Evolutionary conservation across 1,139 yeast genomes (phyloP), one percentile per base, ranked within the genome.

Genomic region (Lodderomyces orthopsilosis): DNA sequence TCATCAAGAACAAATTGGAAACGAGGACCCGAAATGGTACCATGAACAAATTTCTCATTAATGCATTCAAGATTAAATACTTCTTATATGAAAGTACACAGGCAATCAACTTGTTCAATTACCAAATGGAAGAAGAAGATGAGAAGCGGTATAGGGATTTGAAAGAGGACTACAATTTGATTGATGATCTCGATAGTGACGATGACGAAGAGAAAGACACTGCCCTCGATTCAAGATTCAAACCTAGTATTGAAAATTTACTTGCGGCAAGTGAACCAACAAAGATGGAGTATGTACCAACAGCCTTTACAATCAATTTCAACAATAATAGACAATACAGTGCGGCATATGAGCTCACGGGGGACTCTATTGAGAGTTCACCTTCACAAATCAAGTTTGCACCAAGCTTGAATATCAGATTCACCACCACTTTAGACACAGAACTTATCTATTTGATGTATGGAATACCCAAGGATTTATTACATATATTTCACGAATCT

Each of bases 381-480:
- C 7, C 13, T n/a, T 18, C 32, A 2, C 24, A 23, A 6, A 22
- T 24, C 4, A 39, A 39, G 22, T 39, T 39, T 32, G 24, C 37
- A 3, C 41, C 41, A 2, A n/a, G 26, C 13, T n/a, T 39, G 27
- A 43, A 18, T 43, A 39, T 23, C 15, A 33, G 13, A 32, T 39
- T 50, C 35, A 40, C 46, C 5, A 18, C 35, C 14, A 40, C 37
- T 6, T 36, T 55, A 1, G 51, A 54, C 22, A 46, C 44, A 3
- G 58, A 61, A 39, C 45, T 64, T 2, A 55, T 75, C 1, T 74
- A 75, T 50, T 52, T 74, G 22, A 67, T 70, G 61, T 74, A 61
- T 51, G 84, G 83, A 0, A 53, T 77, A 3, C 83, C 83, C 2
- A 54, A 61, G 38, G 63, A 75, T 6, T 57, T 79, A 23, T 45